phyloP scores from a whole-genome alignment of 768 basidiomycete species.

The Pleurotus pulmonarius region DNA sequence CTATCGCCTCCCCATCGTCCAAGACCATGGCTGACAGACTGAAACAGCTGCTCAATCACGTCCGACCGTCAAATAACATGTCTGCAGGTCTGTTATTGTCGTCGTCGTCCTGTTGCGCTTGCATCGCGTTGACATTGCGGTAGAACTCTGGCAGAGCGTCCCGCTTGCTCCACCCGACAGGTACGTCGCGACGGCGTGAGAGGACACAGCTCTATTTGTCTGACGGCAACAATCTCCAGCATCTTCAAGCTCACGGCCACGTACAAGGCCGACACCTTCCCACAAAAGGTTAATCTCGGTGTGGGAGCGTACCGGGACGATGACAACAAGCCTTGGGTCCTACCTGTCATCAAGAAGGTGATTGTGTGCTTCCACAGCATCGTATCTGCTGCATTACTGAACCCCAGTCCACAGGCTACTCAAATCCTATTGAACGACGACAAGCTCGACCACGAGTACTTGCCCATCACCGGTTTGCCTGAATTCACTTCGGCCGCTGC shows the following conservation, averaged over 20 bases:
- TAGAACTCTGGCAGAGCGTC: conserved; percentile 74
- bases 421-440: conserved; percentile 64
- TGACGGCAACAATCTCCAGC: conserved; percentile 33
- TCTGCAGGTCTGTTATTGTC: conserved; percentile 46
- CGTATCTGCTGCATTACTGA: not conserved
- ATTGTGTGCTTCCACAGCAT: not conserved
- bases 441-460: conserved; percentile 85
- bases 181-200: conserved; percentile 31
- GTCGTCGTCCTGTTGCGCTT: not conserved
- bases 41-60: conserved; percentile 54
- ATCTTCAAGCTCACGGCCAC: conserved; percentile 90
- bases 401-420: conserved; percentile 53
- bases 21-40: conserved; percentile 52
- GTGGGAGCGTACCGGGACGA: conserved; percentile 93
- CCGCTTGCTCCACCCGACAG: conserved; percentile 86
- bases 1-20: not conserved
- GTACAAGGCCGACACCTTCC: conserved; percentile 75
- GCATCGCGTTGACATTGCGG: conserved; percentile 10
- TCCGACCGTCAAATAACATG: conserved; percentile 26
- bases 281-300: conserved; percentile 85
- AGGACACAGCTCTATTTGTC: not conserved
- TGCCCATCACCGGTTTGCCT: conserved; percentile 85
- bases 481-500: conserved; percentile 82
- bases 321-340: conserved; percentile 84
- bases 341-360: conserved; percentile 89